Conservation (phyloP, 31 red algal species). For the Odonthalia washingtoniensis region DNA sequence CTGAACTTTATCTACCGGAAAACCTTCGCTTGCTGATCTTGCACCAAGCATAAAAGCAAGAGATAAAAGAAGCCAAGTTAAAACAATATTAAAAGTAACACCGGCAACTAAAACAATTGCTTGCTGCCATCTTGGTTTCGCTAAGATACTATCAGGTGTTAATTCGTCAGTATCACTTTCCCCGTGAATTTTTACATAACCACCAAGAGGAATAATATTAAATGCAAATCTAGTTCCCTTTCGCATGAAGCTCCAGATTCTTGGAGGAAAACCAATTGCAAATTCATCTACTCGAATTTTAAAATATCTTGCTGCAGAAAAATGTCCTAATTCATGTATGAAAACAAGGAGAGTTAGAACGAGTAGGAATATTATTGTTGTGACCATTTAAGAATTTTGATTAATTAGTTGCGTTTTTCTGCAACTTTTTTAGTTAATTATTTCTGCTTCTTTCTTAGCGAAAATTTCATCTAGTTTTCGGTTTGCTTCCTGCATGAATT, state of each 20-base stretch:
- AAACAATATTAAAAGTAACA: not conserved
- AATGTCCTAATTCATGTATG: constrained; percentile 13
- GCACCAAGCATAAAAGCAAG: not conserved
- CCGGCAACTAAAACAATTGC: not conserved
- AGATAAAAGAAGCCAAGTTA: not conserved
- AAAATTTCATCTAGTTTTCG: not conserved
- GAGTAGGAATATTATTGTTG: constrained; percentile 46
- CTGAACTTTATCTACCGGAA: not conserved
- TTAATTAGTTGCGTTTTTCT: not conserved
- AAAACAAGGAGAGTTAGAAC: constrained; percentile 66
- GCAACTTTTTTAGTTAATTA: not conserved
- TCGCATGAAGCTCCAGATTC: not conserved
- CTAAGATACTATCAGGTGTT: not conserved
- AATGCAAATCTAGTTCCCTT: not conserved
- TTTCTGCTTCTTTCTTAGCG: not conserved
- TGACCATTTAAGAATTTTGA: too few species aligned
- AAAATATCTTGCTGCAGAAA: not conserved
- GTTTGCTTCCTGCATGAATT: not conserved
- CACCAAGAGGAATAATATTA: not conserved
- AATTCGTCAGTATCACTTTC: not conserved
- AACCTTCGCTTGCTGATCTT: not conserved
- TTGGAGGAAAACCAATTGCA: not conserved
- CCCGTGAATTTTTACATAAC: not conserved
- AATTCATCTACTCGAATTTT: not conserved
- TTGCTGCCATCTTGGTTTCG: not conserved